A percentile compares a stretch with the other conserved stretches of the same genome.
phyloP scores from a whole-genome alignment of 495 filamentous ascomycete genomes.

The Tuber brumale region DNA sequence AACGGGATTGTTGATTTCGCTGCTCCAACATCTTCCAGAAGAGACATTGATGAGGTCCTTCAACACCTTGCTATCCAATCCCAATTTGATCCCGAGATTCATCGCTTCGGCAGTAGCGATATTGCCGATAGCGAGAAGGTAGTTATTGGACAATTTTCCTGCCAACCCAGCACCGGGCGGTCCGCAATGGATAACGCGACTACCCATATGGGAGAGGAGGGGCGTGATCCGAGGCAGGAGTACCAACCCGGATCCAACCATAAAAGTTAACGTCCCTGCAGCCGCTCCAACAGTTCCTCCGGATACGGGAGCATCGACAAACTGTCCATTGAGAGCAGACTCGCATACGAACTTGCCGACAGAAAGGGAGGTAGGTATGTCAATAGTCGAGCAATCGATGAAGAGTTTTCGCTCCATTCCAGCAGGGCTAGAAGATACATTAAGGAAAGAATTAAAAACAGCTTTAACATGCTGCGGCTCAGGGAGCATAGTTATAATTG shows the following conservation, averaged over 20 bases:
- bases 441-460: conserved; percentile 62
- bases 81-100: conserved; percentile 80
- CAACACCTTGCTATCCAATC: conserved; percentile 70
- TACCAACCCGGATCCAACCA: conserved; percentile 64
- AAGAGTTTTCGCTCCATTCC: conserved; percentile 55
- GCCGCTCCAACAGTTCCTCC: conserved; percentile 78
- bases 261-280: conserved; percentile 72
- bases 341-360: conserved; percentile 58
- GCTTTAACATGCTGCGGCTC: conserved; percentile 71
- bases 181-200: conserved; percentile 72
- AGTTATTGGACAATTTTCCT: conserved; percentile 89
- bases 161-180: conserved; percentile 71
- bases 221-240: conserved; percentile 56
- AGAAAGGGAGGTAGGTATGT: conserved; percentile 65
- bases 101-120: conserved; percentile 89
- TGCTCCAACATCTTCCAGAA: conserved; percentile 85
- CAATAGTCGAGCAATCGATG: conserved; percentile 81
- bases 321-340: conserved; percentile 51
- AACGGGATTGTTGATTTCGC: conserved; percentile 86
- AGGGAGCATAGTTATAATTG: conserved; percentile 71
- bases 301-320: conserved; percentile 77
- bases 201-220: conserved; percentile 71
- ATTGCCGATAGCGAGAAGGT: conserved; percentile 84
- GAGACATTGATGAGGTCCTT: conserved; percentile 76
- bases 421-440: conserved; percentile 44